Evolutionary conservation across 805 yeast genomes (phyloP).

Genomic region (Ogataea corticis): DNA sequence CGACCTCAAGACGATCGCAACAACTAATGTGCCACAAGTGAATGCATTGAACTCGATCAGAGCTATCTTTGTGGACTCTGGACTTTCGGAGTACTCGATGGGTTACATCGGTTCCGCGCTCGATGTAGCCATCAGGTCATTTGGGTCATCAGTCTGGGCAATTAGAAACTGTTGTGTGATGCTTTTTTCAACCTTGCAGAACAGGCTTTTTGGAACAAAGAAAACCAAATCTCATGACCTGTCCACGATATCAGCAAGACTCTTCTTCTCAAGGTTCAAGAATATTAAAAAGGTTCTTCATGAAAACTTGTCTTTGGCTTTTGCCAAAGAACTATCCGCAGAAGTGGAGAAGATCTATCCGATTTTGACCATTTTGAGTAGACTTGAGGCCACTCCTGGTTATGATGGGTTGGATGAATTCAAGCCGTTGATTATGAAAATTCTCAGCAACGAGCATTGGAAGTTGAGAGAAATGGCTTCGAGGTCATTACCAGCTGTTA

Average conservation of each 20-base stretch:
- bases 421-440: slow-evolving; percentile 43
- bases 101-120: slow-evolving; percentile 57
- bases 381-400: slow-evolving; percentile 62
- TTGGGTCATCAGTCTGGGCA: slow-evolving; percentile 76
- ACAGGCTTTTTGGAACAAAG: slow-evolving; percentile 70
- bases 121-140: slow-evolving; percentile 32
- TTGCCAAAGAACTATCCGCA: slow-evolving; percentile 22
- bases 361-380: slow-evolving; percentile 67
- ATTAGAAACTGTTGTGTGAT: slow-evolving; percentile 89
- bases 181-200: slow-evolving; percentile 85
- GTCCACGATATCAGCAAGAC: slow-evolving; percentile 43
- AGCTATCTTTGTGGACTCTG: slow-evolving; percentile 70
- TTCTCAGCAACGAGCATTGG: slow-evolving; percentile 64
- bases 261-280: slow-evolving; percentile 68
- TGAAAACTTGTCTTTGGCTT: slow-evolving; percentile 38
- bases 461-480: slow-evolving; percentile 89
- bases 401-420: slow-evolving; percentile 55
- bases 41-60: slow-evolving; percentile 88
- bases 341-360: slow-evolving; percentile 69
- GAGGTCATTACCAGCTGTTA: slow-evolving; percentile 56
- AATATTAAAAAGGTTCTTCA: slow-evolving; percentile 52
- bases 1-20: slow-evolving; percentile 40
- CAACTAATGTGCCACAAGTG: slow-evolving; percentile 83
- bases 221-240: slow-evolving; percentile 33
- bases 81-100: slow-evolving; percentile 54